Evolutionary conservation across 23 red algal genomes (phyloP).

Genomic region (Gracilaria gracilis): DNA sequence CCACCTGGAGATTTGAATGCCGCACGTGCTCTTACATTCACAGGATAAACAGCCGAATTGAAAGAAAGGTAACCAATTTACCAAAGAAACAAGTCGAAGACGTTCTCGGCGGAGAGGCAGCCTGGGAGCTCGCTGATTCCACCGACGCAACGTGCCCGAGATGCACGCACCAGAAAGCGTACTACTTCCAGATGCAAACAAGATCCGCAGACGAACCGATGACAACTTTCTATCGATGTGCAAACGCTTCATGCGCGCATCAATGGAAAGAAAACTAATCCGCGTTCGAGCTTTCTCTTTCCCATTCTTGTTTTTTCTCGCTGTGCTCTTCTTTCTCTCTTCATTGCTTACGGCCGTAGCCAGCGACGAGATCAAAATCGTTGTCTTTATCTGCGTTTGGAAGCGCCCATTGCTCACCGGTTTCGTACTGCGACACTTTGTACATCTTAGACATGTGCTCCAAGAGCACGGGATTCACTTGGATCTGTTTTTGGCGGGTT

Average conservation of each 20-base stretch:
- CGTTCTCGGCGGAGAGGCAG: conserved; percentile 83
- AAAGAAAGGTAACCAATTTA: conserved; percentile 69
- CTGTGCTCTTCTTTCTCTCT: conserved; percentile 13
- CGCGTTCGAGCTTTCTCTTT: not conserved
- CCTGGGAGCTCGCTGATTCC: conserved; percentile 69
- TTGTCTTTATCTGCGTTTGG: conserved; percentile 67
- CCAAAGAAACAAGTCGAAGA: conserved; percentile 81
- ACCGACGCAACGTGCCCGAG: conserved; percentile 72
- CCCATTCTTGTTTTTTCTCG: not conserved
- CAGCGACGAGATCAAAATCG: conserved; percentile 11
- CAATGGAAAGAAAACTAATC: conserved; percentile 95
- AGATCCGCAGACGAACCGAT: conserved; percentile 95
- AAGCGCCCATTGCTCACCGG: conserved; percentile 52
- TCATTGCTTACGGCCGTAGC: not conserved
- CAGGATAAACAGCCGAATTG: conserved; percentile 56
- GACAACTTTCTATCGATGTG: conserved; percentile 93
- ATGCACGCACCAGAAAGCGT: conserved; percentile 68
- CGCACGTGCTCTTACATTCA: conserved; percentile 84
- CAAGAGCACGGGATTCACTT: conserved; percentile 24
- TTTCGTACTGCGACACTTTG: conserved; percentile 54
- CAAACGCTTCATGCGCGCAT: conserved; percentile 56
- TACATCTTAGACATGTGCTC: conserved; percentile 17
- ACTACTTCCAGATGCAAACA: conserved; percentile 98
- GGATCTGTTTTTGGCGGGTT: conserved; percentile 57
- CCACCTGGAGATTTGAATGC: conserved; percentile 62